Evolutionary conservation across 352 stramenopile species (phyloP).

Genomic region (Phytophthora hibernalis): DNA sequence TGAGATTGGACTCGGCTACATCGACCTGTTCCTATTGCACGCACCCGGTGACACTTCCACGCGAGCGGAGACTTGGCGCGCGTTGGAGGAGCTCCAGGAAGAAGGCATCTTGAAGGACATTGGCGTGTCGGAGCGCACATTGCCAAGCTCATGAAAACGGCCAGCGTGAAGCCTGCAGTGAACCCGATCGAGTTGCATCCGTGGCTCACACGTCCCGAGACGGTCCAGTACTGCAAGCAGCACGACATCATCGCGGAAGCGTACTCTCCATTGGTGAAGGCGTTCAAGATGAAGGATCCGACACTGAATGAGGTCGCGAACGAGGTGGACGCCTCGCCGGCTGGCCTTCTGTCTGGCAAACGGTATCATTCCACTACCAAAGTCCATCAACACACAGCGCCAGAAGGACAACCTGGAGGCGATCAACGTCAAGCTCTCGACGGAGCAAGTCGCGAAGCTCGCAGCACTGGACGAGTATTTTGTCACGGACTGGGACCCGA

Average conservation of each 20-base stretch:
- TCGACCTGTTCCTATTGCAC: conserved; percentile 86
- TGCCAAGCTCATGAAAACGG: conserved; percentile 74
- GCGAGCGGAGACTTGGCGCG: conserved; percentile 58
- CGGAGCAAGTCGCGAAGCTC: conserved; percentile 43
- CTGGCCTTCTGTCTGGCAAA: conserved; percentile 66
- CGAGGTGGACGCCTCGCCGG: conserved; percentile 41
- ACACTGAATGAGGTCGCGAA: conserved; percentile 47
- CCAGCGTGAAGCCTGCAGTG: conserved; percentile 66
- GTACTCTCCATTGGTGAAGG: conserved; percentile 64
- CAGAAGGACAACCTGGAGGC: conserved; percentile 64
- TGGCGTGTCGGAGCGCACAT: conserved; percentile 90
- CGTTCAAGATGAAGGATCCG: conserved; percentile 46
- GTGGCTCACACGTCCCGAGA: conserved; percentile 69
- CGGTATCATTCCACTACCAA: conserved; percentile 65
- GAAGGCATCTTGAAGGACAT: conserved; percentile 80
- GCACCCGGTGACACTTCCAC: conserved; percentile 55
- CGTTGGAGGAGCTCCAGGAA: conserved; percentile 57
- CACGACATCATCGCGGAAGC: conserved; percentile 61
- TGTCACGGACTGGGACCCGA: conserved; percentile 57
- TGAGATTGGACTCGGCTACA: conserved; percentile 80
- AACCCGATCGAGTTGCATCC: conserved; percentile 89
- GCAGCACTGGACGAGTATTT: conserved; percentile 58
- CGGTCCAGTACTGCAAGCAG: conserved; percentile 64
- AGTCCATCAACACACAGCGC: conserved; percentile 56
- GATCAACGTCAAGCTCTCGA: conserved; percentile 42